Evolutionary conservation across 139 green algal genomes (phyloP), one percentile per base, ranked within the genome.

Genomic region (Parachlorella kessleri): DNA sequence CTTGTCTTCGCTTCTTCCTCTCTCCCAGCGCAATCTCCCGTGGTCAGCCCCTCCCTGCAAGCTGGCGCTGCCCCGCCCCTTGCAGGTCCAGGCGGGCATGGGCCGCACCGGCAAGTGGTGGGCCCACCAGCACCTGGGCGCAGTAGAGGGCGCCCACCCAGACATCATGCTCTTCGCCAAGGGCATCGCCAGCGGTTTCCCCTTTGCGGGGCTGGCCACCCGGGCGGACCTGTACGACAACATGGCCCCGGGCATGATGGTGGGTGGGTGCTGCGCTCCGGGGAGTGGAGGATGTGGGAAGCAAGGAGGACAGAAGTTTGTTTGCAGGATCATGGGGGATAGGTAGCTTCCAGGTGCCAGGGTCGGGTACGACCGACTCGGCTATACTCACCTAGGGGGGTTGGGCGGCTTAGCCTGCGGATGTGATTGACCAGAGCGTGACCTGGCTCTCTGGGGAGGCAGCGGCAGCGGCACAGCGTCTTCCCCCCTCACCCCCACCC

Each of bases 101-200:
- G 93, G 72, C 3, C 86, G 93, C 39, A 95, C 91, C 0, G 93
- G 92, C 67, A 87, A 54, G 38, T 97, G 92, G 94, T 97, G 93
- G 93, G 91, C 85, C 39, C 92, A 96, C 82, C 77, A 93, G 76
- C 85, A 90, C 38, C 87, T 94, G 32, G 55, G 54, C 1, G 78
- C 54, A 6, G 73, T 75, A 18, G 67, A 7, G 37, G 59, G 72
- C 73, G 79, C 38, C 21, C 40, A 85, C 28, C 90, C 94, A 5
- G 94, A 98, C 85, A 84, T 98, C 48, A 72, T 98, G 65, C 67
- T 94, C 2, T 95, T 96, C 77, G 93, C 87, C 40, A 95, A 96
- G 87, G 94, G 93, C 81, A 96, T 98, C 37, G 92, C 90, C 32
- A 92, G 87, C 71, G 94, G 94, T 10, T 95, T 95, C 48, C 94